phyloP scores from a whole-genome alignment of 345 rosid genomes.

The Gossypium arboreum region DNA sequence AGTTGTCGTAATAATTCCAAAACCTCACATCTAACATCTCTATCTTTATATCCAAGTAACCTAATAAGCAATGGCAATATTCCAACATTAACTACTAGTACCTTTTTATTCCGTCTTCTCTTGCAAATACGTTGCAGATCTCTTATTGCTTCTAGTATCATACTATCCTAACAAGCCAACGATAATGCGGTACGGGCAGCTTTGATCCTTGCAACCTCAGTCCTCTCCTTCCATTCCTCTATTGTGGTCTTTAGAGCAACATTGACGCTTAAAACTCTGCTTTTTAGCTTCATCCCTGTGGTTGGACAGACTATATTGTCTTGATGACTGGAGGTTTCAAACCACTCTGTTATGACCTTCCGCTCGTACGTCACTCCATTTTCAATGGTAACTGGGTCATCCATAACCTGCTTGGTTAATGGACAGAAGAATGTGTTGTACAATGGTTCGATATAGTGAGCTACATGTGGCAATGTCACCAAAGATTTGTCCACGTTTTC shows the following conservation, averaged over 20 bases:
- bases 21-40: slow-evolving; percentile 51
- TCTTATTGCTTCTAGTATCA: slow-evolving; percentile 64
- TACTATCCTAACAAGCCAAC: slow-evolving; percentile 57
- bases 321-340: slow-evolving; percentile 34
- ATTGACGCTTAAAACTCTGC: slow-evolving; percentile 39
- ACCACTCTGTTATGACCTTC: slow-evolving; percentile 61
- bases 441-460: slow-evolving; percentile 60
- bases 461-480: slow-evolving; percentile 38
- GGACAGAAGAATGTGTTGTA: slow-evolving; percentile 82
- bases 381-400: slow-evolving; percentile 77
- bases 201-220: slow-evolving; percentile 64
- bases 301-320: slow-evolving; percentile 58
- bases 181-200: slow-evolving; percentile 58
- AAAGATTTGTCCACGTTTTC: slow-evolving; percentile 30
- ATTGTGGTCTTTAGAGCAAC: slow-evolving; percentile 66
- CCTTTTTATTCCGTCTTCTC: slow-evolving; percentile 44
- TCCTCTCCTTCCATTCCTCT: slow-evolving; percentile 77
- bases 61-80: slow-evolving; percentile 54
- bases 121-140: slow-evolving; percentile 62
- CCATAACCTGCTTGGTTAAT: slow-evolving; percentile 73
- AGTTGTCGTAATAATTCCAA: slow-evolving; percentile 48
- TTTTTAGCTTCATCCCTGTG: slow-evolving; percentile 46
- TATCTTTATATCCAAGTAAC: slow-evolving; percentile 44
- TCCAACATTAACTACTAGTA: slow-evolving; percentile 47
- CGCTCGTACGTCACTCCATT: slow-evolving; percentile 79